A percentile compares a stretch with the other conserved stretches of the same genome.
phyloP scores from a whole-genome alignment of 352 stramenopile species.

The Phytopythium montanum region DNA sequence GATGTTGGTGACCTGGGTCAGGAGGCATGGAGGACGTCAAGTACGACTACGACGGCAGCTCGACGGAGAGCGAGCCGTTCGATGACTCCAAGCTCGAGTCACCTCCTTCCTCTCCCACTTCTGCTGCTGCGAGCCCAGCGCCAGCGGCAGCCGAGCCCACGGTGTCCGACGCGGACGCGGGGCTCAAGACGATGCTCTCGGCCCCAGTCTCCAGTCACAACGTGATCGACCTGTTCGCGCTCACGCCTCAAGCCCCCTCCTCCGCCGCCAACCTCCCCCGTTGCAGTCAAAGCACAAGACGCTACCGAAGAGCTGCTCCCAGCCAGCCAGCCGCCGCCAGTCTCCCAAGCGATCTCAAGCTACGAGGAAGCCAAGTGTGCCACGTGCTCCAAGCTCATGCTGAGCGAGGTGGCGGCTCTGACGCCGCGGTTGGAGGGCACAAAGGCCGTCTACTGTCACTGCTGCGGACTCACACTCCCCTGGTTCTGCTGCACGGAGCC shows the following conservation, averaged over 20 bases:
- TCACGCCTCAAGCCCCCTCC: neutral
- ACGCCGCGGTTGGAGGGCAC: neutral
- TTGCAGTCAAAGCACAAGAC: neutral
- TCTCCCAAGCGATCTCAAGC: neutral
- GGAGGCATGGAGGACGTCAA: neutral
- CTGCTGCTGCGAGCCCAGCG: neutral
- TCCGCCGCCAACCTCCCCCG: neutral
- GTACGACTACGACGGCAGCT: conserved; percentile 16
- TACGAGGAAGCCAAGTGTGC: neutral
- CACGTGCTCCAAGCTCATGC: neutral
- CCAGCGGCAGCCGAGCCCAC: neutral
- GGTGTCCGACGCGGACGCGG: neutral
- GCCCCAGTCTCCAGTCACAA: neutral
- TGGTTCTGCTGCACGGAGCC: conserved; percentile 4
- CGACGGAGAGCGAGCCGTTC: conserved; percentile 28
- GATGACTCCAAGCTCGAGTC: conserved; percentile 3
- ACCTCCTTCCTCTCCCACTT: neutral
- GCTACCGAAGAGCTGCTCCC: neutral
- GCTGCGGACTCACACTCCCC: conserved; percentile 3
- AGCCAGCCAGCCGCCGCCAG: neutral
- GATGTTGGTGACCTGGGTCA: too few relatives aligned
- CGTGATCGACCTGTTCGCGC: conserved; percentile 3
- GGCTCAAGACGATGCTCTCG: neutral
- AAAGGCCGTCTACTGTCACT: neutral
- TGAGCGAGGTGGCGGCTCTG: neutral